Evolutionary conservation across 2,329 filamentous ascomycete species (phyloP).

Genomic region (Fusarium duplospermum): DNA sequence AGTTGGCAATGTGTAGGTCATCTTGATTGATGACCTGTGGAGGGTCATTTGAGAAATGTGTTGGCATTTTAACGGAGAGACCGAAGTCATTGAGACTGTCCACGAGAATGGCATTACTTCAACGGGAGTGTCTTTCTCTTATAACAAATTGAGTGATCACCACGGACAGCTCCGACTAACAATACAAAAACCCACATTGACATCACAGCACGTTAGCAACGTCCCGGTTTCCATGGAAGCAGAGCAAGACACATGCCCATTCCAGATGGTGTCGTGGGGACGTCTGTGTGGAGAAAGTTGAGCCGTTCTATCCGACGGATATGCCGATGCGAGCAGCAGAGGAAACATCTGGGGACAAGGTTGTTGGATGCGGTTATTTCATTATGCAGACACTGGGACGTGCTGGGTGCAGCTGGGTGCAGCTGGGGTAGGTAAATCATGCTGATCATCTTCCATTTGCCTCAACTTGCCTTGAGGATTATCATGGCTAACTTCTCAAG

Average conservation of each 20-base stretch:
- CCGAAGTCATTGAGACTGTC: background rate
- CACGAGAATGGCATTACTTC: background rate
- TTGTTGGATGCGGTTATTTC: background rate
- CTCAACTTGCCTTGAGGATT: background rate
- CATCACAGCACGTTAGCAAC: conserved; percentile 27
- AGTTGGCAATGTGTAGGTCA: conserved; percentile 52
- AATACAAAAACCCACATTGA: conserved; percentile 31
- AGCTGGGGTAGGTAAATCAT: background rate
- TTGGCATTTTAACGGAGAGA: conserved; percentile 40
- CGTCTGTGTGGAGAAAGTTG: conserved; percentile 9
- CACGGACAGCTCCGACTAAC: background rate
- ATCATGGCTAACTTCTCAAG: background rate
- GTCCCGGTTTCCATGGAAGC: conserved; percentile 19
- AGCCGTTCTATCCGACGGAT: conserved; percentile 33
- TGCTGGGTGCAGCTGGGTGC: background rate
- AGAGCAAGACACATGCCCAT: conserved; percentile 19
- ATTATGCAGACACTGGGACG: background rate
- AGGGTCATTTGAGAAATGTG: conserved; percentile 52
- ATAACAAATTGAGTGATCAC: background rate
- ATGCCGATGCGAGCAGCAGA: background rate
- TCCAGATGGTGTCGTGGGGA: conserved; percentile 10
- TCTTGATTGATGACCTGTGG: conserved; percentile 52
- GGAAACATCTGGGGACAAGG: background rate
- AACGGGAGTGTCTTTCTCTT: background rate
- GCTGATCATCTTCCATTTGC: background rate